Conservation (phyloP, 306 rosid species). For the Casuarina cunninghamiana region DNA sequence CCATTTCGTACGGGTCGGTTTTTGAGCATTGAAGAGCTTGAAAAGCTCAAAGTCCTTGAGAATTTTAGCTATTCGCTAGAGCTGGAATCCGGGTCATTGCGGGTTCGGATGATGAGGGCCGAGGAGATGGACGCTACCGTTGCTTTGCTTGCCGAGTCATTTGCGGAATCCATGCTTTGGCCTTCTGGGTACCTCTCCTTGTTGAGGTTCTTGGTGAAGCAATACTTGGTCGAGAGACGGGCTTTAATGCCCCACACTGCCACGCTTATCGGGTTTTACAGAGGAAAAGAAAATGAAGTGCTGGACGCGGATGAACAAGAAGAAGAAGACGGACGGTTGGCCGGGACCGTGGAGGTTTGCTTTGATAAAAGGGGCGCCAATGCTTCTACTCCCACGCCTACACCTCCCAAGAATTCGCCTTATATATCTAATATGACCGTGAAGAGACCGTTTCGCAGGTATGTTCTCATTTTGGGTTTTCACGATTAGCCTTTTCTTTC, state of each 20-base stretch:
- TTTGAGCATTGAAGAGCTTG: conserved; percentile 58
- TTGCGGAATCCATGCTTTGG: conserved; percentile 71
- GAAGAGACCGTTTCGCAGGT: conserved; percentile 65
- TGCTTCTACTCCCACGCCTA: conserved; percentile 72
- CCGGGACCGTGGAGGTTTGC: conserved; percentile 90
- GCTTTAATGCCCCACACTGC: conserved; percentile 69
- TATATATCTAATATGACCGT: conserved; percentile 81
- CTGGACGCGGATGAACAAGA: not conserved
- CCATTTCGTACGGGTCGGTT: conserved; percentile 62
- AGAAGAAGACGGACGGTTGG: conserved; percentile 39
- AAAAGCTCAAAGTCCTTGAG: conserved; percentile 53
- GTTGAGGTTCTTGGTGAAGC: conserved; percentile 63
- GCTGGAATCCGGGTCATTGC: conserved; percentile 65
- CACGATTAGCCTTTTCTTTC: not conserved
- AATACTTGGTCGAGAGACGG: conserved; percentile 68
- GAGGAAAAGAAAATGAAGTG: conserved; percentile 17
- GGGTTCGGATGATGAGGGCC: conserved; percentile 73
- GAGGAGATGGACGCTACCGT: conserved; percentile 59
- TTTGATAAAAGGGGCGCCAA: conserved; percentile 69
- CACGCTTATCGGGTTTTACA: conserved; percentile 75
- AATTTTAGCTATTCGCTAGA: conserved; percentile 49
- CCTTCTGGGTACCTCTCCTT: conserved; percentile 58
- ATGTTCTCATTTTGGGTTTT: conserved; percentile 15
- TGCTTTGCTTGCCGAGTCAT: conserved; percentile 69
- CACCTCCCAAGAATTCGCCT: conserved; percentile 75